Evolutionary conservation across 2,329 filamentous ascomycete species (phyloP), one percentile per base, ranked within the genome.

Genomic region (Chaetomium olivaceum): DNA sequence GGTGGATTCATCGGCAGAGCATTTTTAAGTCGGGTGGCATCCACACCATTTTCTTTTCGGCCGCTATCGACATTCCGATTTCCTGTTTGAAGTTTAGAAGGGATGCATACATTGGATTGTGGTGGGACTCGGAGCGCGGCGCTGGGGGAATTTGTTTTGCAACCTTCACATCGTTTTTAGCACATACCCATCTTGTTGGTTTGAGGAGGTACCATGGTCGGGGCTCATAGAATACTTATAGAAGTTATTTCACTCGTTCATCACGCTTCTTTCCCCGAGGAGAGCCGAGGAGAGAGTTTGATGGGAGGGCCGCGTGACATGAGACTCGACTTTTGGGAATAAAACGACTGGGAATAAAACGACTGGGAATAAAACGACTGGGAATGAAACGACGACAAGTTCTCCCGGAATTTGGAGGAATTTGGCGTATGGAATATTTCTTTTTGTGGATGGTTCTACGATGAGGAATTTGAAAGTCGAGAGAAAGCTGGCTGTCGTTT

Each of bases 181-280:
- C 31, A 52, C 50, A 58, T 36, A 54, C 39, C 39, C 25, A 27
- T 36, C 29, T 11, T 16, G 12, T 19, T 25, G 9, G 1, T 14
- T 14, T 19, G 8, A 8, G 57, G 33, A 31, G 9, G 25, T 23
- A 33, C 16, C 25, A 11, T 23, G 14, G 29, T 3, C 12, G 12
- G 25, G 19, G n/a, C 31, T 33, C 51, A 33, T 62, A 62, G 51
- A 33, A 60, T 51, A 60, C 58, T 50, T 51, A 60, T 60, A 60
- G 58, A 60, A n/a, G 14, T 39, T 7, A 25, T 39, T 23, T 14
- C 31, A 21, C 21, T n/a, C 14, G 25, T 19, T 29, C n/a, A 12
- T n/a, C 8, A 19, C 39, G 39, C 39, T 19, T 19, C 16, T 4
- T 5, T 6, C 16, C 29, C 29, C n/a, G n/a, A n/a, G n/a, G n/a